phyloP scores from a whole-genome alignment of 2,329 filamentous ascomycete species.

The Ophiostoma tasmaniense region DNA sequence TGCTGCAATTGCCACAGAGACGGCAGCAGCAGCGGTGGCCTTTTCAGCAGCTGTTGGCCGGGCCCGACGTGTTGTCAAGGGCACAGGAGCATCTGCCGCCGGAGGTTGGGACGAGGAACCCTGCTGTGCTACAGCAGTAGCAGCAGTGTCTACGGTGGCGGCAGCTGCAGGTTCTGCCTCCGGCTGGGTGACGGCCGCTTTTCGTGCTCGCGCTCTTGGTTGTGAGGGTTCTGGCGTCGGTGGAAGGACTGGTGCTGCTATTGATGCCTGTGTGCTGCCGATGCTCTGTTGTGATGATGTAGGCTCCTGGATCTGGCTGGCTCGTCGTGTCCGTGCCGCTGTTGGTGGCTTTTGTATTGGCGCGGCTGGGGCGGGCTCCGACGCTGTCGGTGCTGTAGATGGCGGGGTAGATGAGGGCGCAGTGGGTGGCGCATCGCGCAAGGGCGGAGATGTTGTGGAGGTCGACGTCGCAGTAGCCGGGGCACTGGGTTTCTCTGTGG shows the following conservation, averaged over 20 bases:
- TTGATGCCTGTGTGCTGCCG: background rate
- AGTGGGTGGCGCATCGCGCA: background rate
- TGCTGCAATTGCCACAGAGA: background rate
- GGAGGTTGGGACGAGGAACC: background rate
- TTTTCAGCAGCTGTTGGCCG: slow-evolving; percentile 7
- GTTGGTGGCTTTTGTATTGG: background rate
- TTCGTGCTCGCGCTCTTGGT: background rate
- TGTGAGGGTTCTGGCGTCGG: slow-evolving; percentile 8
- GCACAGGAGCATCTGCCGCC: background rate
- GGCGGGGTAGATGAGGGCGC: background rate
- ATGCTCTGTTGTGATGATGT: background rate
- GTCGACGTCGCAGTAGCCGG: background rate
- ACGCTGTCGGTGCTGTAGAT: background rate
- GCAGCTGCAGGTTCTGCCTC: background rate
- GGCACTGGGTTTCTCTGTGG: background rate
- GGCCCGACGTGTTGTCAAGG: slow-evolving; percentile 2
- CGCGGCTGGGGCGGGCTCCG: background rate
- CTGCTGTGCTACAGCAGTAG: background rate
- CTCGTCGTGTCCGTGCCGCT: background rate
- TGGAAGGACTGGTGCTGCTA: background rate
- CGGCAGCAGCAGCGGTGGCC: background rate
- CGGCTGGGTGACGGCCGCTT: background rate
- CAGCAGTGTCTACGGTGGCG: background rate
- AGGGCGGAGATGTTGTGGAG: background rate
- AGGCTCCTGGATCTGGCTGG: background rate